These are phyloP conservation scores for Phytopythium mirpurense DNA, from an alignment of 352 stramenopile species.

Conservation along the genomic window DNA sequence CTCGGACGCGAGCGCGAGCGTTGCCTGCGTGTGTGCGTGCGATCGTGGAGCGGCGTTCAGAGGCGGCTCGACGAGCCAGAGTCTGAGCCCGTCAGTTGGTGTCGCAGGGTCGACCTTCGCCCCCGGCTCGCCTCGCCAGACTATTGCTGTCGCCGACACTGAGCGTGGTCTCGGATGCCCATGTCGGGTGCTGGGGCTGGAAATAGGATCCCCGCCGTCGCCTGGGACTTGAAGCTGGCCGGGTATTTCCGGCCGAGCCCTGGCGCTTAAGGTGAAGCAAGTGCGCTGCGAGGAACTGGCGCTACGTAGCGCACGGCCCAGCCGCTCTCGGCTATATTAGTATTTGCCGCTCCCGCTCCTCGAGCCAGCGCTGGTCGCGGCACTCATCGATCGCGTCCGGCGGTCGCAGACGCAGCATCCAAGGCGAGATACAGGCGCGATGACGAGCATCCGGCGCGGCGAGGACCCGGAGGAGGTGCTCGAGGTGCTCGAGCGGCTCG, in stretches of 20 bases:
- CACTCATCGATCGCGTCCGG: neutral
- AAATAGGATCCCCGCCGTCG: neutral
- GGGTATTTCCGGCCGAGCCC: neutral
- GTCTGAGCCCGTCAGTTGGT: too few relatives aligned
- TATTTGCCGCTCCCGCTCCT: too few relatives aligned
- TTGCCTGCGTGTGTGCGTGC: neutral
- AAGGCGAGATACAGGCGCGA: conserved; percentile 6
- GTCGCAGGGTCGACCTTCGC: too few relatives aligned
- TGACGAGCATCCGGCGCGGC: conserved; percentile 60
- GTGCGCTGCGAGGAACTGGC: too few relatives aligned
- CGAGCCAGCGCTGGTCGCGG: neutral
- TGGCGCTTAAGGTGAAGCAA: too few relatives aligned
- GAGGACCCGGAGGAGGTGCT: conserved; percentile 68
- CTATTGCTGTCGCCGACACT: neutral
- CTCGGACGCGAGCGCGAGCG: neutral
- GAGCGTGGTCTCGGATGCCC: too few relatives aligned
- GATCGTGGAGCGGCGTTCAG: too few relatives aligned
- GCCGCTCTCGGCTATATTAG: conserved; percentile 1
- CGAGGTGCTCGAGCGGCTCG: conserved; percentile 70
- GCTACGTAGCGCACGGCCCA: too few relatives aligned
- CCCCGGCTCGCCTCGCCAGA: too few relatives aligned
- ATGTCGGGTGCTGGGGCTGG: neutral
- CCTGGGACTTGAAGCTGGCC: neutral
- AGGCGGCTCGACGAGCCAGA: too few relatives aligned
- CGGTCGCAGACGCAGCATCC: neutral